phyloP scores from a whole-genome alignment of 1,284 basidiomycete genomes.

The Fomitopsis pinicola region DNA sequence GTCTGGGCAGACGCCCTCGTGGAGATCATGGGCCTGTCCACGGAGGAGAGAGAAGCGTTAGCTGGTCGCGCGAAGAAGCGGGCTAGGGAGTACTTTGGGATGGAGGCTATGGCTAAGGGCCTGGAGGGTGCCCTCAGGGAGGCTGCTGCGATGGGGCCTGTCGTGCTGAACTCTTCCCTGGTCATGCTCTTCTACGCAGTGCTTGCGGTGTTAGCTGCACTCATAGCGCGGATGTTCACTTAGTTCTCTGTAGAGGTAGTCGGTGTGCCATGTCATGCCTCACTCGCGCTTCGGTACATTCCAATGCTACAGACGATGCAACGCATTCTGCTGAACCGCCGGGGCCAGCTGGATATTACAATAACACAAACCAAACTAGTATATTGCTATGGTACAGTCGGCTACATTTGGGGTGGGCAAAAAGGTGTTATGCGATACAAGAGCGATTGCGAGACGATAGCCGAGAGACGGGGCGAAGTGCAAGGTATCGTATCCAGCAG shows the following conservation, averaged over 20 bases:
- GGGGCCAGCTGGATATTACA: not conserved
- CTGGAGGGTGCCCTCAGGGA: constrained; percentile 51
- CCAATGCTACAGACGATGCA: too few species aligned
- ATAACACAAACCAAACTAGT: not conserved
- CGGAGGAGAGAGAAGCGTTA: constrained; percentile 44
- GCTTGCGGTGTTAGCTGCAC: constrained; percentile 9
- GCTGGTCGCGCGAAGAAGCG: constrained; percentile 51
- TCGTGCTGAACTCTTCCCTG: constrained; percentile 12
- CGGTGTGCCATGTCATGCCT: not conserved
- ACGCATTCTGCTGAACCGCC: too few species aligned
- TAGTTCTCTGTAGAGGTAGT: not conserved
- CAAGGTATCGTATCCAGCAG: constrained; percentile 3
- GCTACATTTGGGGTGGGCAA: not conserved
- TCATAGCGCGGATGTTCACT: constrained; percentile 3
- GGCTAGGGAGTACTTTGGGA: constrained; percentile 54
- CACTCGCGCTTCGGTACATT: too few species aligned
- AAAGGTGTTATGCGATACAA: not conserved
- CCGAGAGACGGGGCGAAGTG: not conserved
- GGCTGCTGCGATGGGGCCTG: constrained; percentile 47
- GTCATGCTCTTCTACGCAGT: constrained; percentile 6
- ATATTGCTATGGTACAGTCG: not conserved
- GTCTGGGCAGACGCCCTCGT: constrained; percentile 69
- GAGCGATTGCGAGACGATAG: not conserved
- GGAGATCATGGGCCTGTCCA: constrained; percentile 53
- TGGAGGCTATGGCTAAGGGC: constrained; percentile 63